Evolutionary conservation across 768 basidiomycete genomes (phyloP).

Genomic region (Rhizopogon salebrosus): DNA sequence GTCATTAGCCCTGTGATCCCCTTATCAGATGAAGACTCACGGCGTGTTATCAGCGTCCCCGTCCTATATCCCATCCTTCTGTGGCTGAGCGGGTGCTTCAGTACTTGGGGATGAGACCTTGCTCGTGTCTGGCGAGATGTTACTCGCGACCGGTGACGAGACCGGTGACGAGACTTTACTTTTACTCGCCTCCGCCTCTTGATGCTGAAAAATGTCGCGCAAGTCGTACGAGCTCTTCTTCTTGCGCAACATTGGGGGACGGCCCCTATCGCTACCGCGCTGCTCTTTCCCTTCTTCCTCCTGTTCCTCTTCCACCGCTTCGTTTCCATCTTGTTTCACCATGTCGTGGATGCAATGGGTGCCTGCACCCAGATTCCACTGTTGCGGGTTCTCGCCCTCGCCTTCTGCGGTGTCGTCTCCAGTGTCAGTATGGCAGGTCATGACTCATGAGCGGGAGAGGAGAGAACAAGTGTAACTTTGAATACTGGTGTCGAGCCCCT

Average conservation of each 20-base stretch:
- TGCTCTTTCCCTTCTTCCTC: background rate
- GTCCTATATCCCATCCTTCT: background rate
- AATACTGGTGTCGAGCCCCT: background rate
- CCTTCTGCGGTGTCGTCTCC: background rate
- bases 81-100: background rate
- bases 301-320: background rate
- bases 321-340: background rate
- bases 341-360: no score
- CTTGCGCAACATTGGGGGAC: constrained; percentile 23
- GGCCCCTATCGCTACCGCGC: background rate
- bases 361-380: no score
- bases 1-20: background rate
- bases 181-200: background rate
- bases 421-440: background rate
- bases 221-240: constrained; percentile 30
- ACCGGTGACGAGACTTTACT: background rate
- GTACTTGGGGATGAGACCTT: background rate
- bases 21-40: background rate
- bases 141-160: background rate
- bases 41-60: no score
- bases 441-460: background rate
- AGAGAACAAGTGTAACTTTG: background rate
- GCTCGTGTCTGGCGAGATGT: background rate
- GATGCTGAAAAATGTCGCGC: constrained; percentile 23
- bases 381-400: background rate